Evolutionary conservation across 2,329 filamentous ascomycete species (phyloP).

Genomic region (Talaromyces rugulosus): DNA sequence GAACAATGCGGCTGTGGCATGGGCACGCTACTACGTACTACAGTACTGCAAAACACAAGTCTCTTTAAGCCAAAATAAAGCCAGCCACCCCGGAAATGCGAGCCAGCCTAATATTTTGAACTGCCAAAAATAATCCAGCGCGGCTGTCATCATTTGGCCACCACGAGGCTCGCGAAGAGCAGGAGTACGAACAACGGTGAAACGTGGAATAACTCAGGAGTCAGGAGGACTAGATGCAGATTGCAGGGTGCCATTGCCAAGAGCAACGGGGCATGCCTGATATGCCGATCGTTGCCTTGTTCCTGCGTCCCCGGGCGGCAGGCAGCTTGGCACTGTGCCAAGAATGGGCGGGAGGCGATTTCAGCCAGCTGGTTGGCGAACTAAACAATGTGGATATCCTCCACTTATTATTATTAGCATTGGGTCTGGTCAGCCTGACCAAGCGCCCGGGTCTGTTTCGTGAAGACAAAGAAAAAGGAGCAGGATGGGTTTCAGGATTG

Average conservation of each 20-base stretch:
- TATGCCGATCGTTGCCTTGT: not conserved
- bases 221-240: not conserved
- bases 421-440: not conserved
- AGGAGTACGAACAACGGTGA: too few species aligned
- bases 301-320: not conserved
- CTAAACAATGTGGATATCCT: not conserved
- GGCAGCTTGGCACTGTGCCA: not conserved
- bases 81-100: too few species aligned
- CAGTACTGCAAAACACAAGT: too few species aligned
- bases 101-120: not conserved
- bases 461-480: not conserved
- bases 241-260: conserved; percentile 2
- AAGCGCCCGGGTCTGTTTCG: not conserved
- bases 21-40: not conserved
- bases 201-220: not conserved
- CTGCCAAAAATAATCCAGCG: not conserved
- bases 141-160: not conserved
- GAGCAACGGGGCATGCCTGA: not conserved
- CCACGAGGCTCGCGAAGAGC: not conserved
- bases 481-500: not conserved
- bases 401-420: not conserved
- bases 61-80: not conserved
- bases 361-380: not conserved
- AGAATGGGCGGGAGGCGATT: not conserved
- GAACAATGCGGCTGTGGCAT: not conserved